Evolutionary conservation across 2,329 filamentous ascomycete genomes (phyloP), one percentile per base, ranked within the genome.

Genomic region (Trichothecium roseum): DNA sequence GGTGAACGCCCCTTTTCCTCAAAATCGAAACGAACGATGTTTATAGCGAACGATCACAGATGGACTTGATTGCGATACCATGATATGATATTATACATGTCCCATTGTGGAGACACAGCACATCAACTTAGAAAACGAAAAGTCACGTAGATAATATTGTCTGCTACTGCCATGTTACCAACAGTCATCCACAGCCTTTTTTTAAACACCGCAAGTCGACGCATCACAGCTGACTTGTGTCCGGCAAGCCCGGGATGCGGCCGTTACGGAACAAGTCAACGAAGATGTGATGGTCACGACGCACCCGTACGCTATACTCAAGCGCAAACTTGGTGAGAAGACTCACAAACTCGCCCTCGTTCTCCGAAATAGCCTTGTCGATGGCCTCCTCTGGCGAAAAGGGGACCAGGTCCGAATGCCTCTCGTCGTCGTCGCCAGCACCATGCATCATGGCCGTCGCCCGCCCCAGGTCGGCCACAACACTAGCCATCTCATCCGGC

Each of bases 381-480:
- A 37, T 37, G 9, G 28, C 35, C 27, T 30, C 13, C 27, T 36
- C 34, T 13, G 34, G 28, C 27, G 26, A 30, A 28, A 36, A 36
- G 18, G 34, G 34, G 14, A 36, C 34, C 34, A 36, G 28, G 28
- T 31, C 27, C n/a, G 16, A 30, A 18, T 36, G 34, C 27, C 28
- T 16, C 8, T 8, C 20, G 28, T 36, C 34, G n/a, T 36, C 34
- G 15, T 36, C 34, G 9, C 34, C 34, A 8, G 28, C 34, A 18
- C 27, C 34, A 17, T 36, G 34, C 34, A 36, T 36, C 34, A 31
- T 36, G n/a, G 34, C 34, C 13, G 34, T 36, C 13, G 28, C 34
- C 9, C 28, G 15, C 4, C 34, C 34, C 4, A 36, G 28, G 28
- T 36, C 34, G 5, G 27, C 26, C 17, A 30, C 34, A 5, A 36